These are phyloP conservation scores for Fistulifera solaris DNA, from an alignment of 108 stramenopile species.

Conservation along the genomic window DNA sequence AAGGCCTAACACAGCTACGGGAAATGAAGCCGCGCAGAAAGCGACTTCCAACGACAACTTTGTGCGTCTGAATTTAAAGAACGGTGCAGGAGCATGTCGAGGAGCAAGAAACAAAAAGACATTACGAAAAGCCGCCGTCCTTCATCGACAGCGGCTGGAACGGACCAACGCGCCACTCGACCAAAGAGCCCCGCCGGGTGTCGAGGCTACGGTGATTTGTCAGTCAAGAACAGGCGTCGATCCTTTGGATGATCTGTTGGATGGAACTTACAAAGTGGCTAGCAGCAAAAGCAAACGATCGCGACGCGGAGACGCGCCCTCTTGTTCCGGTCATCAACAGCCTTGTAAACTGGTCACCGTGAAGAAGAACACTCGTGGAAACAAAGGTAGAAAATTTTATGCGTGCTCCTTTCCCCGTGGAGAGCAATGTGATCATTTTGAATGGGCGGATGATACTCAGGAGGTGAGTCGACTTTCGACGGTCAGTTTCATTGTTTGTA, in stretches of 20 bases:
- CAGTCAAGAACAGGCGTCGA: conserved; percentile 54
- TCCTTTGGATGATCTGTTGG: conserved; percentile 78
- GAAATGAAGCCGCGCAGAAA: neutral
- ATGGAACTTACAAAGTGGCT: conserved; percentile 41
- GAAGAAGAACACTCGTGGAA: conserved; percentile 71
- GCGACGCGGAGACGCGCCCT: conserved; percentile 15
- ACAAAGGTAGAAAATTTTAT: conserved; percentile 83
- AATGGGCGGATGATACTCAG: conserved; percentile 82
- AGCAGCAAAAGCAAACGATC: no score
- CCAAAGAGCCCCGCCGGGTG: neutral
- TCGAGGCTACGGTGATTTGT: conserved; percentile 7
- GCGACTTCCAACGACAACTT: conserved; percentile 61
- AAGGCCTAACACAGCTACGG: no score
- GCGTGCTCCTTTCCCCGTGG: conserved; percentile 75
- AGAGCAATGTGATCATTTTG: conserved; percentile 83
- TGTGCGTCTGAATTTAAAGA: conserved; percentile 68
- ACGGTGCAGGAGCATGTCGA: conserved; percentile 67
- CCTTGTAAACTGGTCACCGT: conserved; percentile 71
- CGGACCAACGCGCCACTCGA: no score
- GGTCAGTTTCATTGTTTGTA: neutral
- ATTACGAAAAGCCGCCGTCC: conserved; percentile 2
- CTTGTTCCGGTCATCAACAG: conserved; percentile 63
- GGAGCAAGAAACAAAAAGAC: conserved; percentile 61
- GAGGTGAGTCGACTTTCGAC: conserved; percentile 19
- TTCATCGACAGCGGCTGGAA: neutral